phyloP scores from a whole-genome alignment of 352 stramenopile genomes.

The Phytophthora rubi region DNA sequence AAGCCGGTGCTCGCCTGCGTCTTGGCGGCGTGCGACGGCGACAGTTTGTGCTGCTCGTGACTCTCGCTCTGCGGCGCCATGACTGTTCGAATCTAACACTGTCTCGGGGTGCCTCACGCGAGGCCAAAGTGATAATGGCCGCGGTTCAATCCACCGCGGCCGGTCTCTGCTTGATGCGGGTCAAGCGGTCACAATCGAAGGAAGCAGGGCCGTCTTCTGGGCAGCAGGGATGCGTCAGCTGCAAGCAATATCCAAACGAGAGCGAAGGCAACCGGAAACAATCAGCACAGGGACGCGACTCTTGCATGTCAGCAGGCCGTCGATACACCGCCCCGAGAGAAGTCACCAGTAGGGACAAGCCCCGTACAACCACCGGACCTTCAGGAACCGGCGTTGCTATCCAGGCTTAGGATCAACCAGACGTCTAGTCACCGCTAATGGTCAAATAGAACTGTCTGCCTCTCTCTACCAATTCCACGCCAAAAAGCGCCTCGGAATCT shows the following conservation, averaged over 20 bases:
- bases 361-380: neutral
- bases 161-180: neutral
- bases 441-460: constrained; percentile 1
- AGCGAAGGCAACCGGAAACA: neutral
- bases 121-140: constrained; percentile 31
- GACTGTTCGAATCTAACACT: neutral
- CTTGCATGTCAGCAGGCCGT: neutral
- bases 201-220: too few species aligned
- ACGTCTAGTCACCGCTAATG: neutral
- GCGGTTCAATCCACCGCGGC: neutral
- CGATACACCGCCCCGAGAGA: neutral
- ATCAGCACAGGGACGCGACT: neutral
- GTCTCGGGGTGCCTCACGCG: neutral
- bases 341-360: neutral
- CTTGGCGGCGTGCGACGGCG: constrained; percentile 6
- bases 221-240: neutral
- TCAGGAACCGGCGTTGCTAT: neutral
- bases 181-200: neutral
- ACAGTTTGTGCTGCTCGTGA: constrained; percentile 12
- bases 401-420: neutral
- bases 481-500: too few species aligned
- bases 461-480: too few species aligned
- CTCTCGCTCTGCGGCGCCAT: constrained; percentile 23
- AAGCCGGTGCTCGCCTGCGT: neutral
- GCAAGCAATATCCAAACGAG: neutral